A percentile compares a stretch with the other conserved stretches of the same genome.
Evolutionary conservation across 2,329 filamentous ascomycete species (phyloP).

Genomic region (Xylaria sp.): DNA sequence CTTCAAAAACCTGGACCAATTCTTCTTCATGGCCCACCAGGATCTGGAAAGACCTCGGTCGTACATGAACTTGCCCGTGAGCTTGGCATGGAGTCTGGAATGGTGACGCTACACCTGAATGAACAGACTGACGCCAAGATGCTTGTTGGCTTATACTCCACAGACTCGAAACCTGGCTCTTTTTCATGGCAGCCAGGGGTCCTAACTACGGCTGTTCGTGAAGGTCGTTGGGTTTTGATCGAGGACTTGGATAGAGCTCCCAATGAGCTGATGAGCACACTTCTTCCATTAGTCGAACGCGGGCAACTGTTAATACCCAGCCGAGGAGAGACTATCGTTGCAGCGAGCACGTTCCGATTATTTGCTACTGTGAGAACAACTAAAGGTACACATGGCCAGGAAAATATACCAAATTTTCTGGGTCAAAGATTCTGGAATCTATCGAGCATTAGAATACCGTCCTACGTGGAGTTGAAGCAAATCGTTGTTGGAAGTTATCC

Average conservation of each 20-base stretch:
- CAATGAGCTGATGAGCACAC: constrained; percentile 91
- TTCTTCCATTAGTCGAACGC: constrained; percentile 91
- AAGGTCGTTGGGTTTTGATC: constrained; percentile 96
- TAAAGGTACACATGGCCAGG: constrained; percentile 72
- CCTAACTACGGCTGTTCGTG: constrained; percentile 89
- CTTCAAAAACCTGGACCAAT: constrained; percentile 77
- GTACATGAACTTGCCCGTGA: constrained; percentile 84
- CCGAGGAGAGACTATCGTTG: constrained; percentile 85
- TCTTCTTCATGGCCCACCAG: constrained; percentile 82
- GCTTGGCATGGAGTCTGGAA: constrained; percentile 80
- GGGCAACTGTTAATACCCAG: constrained; percentile 92
- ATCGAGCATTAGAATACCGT: constrained; percentile 74
- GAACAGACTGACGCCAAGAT: constrained; percentile 99
- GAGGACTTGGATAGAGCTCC: constrained; percentile 96
- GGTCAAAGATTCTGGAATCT: constrained; percentile 88
- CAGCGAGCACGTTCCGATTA: constrained; percentile 86
- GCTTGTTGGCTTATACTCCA: constrained; percentile 93
- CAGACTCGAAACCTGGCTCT: constrained; percentile 84
- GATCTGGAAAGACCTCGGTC: constrained; percentile 89
- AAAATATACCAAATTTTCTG: constrained; percentile 78
- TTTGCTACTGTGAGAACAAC: constrained; percentile 90
- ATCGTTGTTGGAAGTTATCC: constrained; percentile 80
- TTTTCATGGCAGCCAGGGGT: constrained; percentile 95
- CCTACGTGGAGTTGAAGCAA: constrained; percentile 75
- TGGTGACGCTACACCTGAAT: constrained; percentile 96